These are phyloP conservation scores for Cyclanthera cordifolia DNA, from an alignment of 306 rosid species.

Conservation along the genomic window DNA sequence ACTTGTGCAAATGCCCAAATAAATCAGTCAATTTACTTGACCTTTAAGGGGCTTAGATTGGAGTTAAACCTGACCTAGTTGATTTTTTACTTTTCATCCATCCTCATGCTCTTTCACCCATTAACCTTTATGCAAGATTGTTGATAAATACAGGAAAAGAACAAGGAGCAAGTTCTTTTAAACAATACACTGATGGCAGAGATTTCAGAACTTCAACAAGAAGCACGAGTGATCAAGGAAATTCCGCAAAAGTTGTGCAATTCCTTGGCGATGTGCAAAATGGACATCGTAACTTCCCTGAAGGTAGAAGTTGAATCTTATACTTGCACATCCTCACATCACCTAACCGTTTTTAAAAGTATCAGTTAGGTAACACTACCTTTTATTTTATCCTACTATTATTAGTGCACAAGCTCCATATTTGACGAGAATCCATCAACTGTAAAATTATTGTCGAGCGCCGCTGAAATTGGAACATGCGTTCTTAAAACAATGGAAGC, in stretches of 20 bases:
- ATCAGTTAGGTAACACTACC: slow-evolving; percentile 13
- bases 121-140: not conserved
- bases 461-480: slow-evolving; percentile 47
- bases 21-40: not conserved
- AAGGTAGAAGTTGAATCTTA: slow-evolving; percentile 39
- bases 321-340: slow-evolving; percentile 4
- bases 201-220: slow-evolving; percentile 38
- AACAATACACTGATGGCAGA: slow-evolving; percentile 31
- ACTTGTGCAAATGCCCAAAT: not conserved
- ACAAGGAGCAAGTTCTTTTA: slow-evolving; percentile 36
- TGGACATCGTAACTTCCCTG: slow-evolving; percentile 43
- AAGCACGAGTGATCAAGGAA: slow-evolving; percentile 36
- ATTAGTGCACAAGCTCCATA: slow-evolving; percentile 31
- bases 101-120: no score
- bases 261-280: slow-evolving; percentile 44
- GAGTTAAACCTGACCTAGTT: not conserved
- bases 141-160: slow-evolving; percentile 39
- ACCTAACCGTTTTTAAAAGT: slow-evolving; percentile 5
- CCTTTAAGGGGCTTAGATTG: not conserved
- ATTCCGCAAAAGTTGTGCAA: slow-evolving; percentile 38
- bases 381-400: slow-evolving; percentile 13
- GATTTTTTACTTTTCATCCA: not conserved
- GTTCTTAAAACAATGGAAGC: slow-evolving; percentile 54
- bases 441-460: slow-evolving; percentile 43
- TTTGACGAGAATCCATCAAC: slow-evolving; percentile 35